Base-by-base conservation (phyloP, 192 early-diverging fungal species). In the Linnemannia exigua region DNA sequence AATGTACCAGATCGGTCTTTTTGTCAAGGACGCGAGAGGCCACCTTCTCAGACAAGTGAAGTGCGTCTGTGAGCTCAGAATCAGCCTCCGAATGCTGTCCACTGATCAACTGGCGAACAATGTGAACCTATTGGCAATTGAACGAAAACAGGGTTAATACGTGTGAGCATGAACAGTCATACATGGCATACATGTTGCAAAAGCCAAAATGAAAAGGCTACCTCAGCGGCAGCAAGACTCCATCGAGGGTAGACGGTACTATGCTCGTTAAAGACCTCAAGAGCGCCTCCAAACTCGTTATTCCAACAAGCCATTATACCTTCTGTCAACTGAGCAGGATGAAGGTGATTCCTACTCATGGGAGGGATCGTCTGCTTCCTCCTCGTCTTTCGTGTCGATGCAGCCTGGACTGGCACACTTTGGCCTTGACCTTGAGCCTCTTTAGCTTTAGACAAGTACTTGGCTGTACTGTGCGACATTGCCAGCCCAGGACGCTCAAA, bases 241-340 rank as follows among this genome's bases (percentile, higher is more conserved):
- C 88, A 89, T 47, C 88, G 81, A 19, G 88, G 84, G 31, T 75
- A 80, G 12, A 69, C 37, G 5, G 75, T 38, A 46, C 66, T 48
- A 54, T 80, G 44, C 37, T 80, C 75, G 3, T 80, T 84, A 31
- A 89, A 89, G 3, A 84, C 74, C 8, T 79, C 79, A 15, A 84
- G 70, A 16, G 88, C 84, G 19, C 50, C 70, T 41, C 50, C 74
- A 67, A 89, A 89, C 58, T 89, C 88, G 36, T 83, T 89, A 50
- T 89, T 89, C 88, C 88, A 89, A 25, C 70, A 75, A 5, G 84
- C 84, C 74, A 71, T 76, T 15, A 86, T 74, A 8, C 84, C 84
- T 20, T 86, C 84, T 9, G 51, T 79, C 46, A 86, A 44, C 19
- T 67, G 31, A 1, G 33, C 25, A 8, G 84, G 84, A 25, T 86